Conservation (phyloP, 805 yeast species). For the Ogataea trehalophila region DNA sequence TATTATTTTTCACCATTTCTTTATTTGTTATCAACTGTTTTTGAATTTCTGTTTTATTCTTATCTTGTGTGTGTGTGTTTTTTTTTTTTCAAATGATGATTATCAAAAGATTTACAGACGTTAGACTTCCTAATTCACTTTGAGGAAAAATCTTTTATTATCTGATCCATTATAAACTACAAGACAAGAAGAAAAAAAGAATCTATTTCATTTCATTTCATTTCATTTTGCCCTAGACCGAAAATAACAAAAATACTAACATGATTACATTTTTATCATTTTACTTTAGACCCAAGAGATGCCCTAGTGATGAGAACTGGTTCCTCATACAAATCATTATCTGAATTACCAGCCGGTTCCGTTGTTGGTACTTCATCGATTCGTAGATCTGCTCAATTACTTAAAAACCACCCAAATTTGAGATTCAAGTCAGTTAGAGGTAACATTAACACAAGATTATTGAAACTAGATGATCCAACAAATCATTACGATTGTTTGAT, state of each 20-base stretch:
- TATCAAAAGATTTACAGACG: constrained; percentile 29
- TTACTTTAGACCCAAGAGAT: constrained; percentile 72
- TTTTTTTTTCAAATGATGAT: constrained; percentile 21
- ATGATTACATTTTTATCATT: background rate
- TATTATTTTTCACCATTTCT: background rate
- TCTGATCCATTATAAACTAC: background rate
- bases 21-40: background rate
- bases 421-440: constrained; percentile 85
- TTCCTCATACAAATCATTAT: constrained; percentile 57
- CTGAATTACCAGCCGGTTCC: constrained; percentile 78
- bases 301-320: constrained; percentile 73
- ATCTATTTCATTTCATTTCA: too few relatives aligned
- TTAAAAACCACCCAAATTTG: constrained; percentile 71
- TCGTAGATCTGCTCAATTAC: constrained; percentile 87
- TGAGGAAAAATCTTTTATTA: constrained; percentile 27
- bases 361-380: constrained; percentile 94
- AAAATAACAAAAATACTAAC: constrained; percentile 1
- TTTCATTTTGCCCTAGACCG: background rate
- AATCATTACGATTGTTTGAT: constrained; percentile 62
- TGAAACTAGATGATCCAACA: constrained; percentile 70
- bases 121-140: constrained; percentile 33
- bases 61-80: background rate
- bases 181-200: too few relatives aligned
- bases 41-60: constrained; percentile 1
- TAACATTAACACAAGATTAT: constrained; percentile 69